Evolutionary conservation across 2,329 filamentous ascomycete species (phyloP).

Genomic region (Fusarium scirpi): DNA sequence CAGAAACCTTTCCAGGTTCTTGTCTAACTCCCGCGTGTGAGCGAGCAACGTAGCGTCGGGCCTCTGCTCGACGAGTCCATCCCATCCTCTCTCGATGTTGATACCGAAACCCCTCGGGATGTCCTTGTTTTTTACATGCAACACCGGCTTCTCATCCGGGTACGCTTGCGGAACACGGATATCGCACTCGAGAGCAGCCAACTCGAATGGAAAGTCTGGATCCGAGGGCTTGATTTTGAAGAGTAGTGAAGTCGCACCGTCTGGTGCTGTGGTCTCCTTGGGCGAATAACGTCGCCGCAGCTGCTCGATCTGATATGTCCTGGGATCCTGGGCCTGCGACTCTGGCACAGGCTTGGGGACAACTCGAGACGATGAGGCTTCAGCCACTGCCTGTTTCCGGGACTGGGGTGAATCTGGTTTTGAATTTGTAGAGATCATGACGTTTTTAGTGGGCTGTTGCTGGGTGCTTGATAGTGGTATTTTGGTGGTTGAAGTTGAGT

Average conservation of each 20-base stretch:
- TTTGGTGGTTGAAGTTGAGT: slow-evolving; percentile 3
- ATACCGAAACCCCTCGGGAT: slow-evolving; percentile 79
- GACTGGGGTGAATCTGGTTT: slow-evolving; percentile 47
- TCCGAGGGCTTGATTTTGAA: slow-evolving; percentile 80
- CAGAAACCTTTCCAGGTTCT: slow-evolving; percentile 76
- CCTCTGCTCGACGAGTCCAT: slow-evolving; percentile 68
- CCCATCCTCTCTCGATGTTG: slow-evolving; percentile 82
- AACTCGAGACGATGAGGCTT: slow-evolving; percentile 61
- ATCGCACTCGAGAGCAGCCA: slow-evolving; percentile 75
- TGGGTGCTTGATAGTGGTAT: slow-evolving; percentile 14
- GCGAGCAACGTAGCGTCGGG: slow-evolving; percentile 70
- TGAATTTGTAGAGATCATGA: slow-evolving; percentile 55
- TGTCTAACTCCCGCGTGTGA: slow-evolving; percentile 77
- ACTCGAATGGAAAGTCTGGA: slow-evolving; percentile 85
- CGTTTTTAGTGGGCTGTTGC: slow-evolving; percentile 13
- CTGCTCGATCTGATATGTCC: slow-evolving; percentile 81
- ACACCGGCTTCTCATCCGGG: slow-evolving; percentile 67
- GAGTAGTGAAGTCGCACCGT: slow-evolving; percentile 67
- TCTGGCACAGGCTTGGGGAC: slow-evolving; percentile 75
- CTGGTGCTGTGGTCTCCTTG: slow-evolving; percentile 56
- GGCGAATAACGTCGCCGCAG: slow-evolving; percentile 74
- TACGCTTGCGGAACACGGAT: slow-evolving; percentile 74
- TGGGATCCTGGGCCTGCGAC: slow-evolving; percentile 73
- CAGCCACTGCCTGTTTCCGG: slow-evolving; percentile 61
- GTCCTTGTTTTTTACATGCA: slow-evolving; percentile 75